Evolutionary conservation across 768 basidiomycete genomes (phyloP).

Genomic region (Hemileccinum impolitum): DNA sequence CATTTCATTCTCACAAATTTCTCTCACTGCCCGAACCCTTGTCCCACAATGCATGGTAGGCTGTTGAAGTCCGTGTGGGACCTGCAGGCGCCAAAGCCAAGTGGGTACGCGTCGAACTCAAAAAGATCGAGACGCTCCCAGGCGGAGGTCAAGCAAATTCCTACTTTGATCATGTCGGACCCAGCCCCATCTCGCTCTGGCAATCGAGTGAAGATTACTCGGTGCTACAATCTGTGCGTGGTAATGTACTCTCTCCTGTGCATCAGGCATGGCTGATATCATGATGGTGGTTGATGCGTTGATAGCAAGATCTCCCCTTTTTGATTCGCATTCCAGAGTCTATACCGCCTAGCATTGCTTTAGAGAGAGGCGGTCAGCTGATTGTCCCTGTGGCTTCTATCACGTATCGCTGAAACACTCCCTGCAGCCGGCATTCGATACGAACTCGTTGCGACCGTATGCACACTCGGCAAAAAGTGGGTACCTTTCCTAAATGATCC

Average conservation of each 20-base stretch:
- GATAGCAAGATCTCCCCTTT: constrained; percentile 85
- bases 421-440: constrained; percentile 76
- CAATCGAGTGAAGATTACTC: constrained; percentile 72
- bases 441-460: constrained; percentile 85
- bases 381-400: background rate
- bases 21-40: background rate
- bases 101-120: constrained; percentile 88
- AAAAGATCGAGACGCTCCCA: constrained; percentile 84
- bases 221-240: constrained; percentile 58
- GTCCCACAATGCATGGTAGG: constrained; percentile 39
- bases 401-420: background rate
- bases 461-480: constrained; percentile 82
- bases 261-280: background rate
- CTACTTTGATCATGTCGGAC: constrained; percentile 78
- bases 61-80: constrained; percentile 80
- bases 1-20: background rate
- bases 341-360: constrained; percentile 79
- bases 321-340: constrained; percentile 90
- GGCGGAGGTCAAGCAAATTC: constrained; percentile 65
- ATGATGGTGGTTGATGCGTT: background rate
- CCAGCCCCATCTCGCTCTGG: constrained; percentile 83
- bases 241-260: background rate
- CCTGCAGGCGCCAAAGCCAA: constrained; percentile 80
- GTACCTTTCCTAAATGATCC: constrained; percentile 15
- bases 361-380: constrained; percentile 67